phyloP scores from a whole-genome alignment of 495 filamentous ascomycete genomes.

The Sphaerosporella brunnea region DNA sequence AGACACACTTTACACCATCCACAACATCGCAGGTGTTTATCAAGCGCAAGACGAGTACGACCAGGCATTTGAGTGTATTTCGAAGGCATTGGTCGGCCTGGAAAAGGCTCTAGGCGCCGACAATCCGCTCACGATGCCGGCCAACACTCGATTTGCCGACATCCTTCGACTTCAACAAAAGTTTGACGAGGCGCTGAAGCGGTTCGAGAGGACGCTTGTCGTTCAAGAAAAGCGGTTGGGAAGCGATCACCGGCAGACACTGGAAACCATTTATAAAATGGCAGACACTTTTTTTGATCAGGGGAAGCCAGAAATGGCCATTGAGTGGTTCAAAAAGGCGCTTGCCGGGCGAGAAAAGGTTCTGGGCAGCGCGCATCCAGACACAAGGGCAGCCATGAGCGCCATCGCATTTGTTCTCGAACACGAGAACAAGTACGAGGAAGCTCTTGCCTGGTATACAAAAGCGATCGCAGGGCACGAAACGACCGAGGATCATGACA shows the following conservation, averaged over 20 bases:
- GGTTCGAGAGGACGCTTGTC: constrained; percentile 1
- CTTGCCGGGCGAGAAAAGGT: constrained; percentile 5
- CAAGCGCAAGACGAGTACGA: constrained; percentile 7
- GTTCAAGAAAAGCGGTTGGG: constrained; percentile 8
- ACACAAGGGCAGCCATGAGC: too few relatives aligned
- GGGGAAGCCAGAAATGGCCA: constrained; percentile 16
- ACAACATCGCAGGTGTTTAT: constrained; percentile 13
- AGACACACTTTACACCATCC: constrained; percentile 8
- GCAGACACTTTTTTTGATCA: constrained; percentile 8
- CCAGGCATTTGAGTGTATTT: constrained; percentile 19
- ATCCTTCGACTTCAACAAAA: neutral
- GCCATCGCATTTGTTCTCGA: too few relatives aligned
- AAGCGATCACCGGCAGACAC: constrained; percentile 12
- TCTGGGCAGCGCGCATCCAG: too few relatives aligned
- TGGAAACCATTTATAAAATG: constrained; percentile 8
- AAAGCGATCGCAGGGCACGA: too few relatives aligned
- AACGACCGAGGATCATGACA: too few relatives aligned
- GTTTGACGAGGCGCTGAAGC: constrained; percentile 6
- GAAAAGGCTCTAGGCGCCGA: constrained; percentile 22
- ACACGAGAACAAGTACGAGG: too few relatives aligned
- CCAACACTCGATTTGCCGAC: constrained; percentile 5
- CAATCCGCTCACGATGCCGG: constrained; percentile 16
- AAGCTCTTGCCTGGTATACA: too few relatives aligned
- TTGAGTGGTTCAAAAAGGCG: constrained; percentile 15
- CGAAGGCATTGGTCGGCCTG: constrained; percentile 17